Evolutionary conservation across 179 eudicot species (phyloP), one percentile per base, ranked within the genome.

Genomic region (Spergularia azorica): DNA sequence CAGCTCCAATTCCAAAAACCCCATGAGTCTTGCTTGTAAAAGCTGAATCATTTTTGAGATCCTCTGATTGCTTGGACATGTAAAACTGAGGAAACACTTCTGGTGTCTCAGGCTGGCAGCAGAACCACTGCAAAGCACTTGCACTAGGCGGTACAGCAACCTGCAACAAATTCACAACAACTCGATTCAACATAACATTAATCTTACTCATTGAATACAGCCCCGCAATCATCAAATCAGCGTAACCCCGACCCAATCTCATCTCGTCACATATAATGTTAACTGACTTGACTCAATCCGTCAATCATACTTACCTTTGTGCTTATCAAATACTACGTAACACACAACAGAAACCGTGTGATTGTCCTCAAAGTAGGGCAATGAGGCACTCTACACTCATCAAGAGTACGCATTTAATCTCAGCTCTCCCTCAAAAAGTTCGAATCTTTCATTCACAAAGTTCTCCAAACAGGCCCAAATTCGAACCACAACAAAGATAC

Each of bases 131-230:
- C 75, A 90, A 86, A 66, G 98, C 91, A 81, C 89, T 91, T 63
- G 90, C 79, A 82, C 92, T 80, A 52, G 99, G 96, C 26, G 98
- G 93, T 73, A 93, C 95, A 75, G 89, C 91, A 78, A 95, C 89
- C 98, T 95, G 79, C 69, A 84, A 18, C 7, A 54, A 16, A 73
- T 21, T 72, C 63, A 72, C 56, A 36, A 75, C 7, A 15, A 39
- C 56, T 60, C 50, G 38, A 48, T 59, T 43, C 46, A 75, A 56
- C 26, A 75, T 63, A 21, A 16, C n/a, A 51, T n/a, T 13, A 20
- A 18, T 59, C 9, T 71, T 6, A 26, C 51, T 36, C 52, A 36
- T 32, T 16, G 2, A 59, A 11, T 55, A 16, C 20, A 58, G 58
- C 54, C 67, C 76, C 36, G 26, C 39, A 3, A 73, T 5, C 39